Evolutionary conservation across 768 basidiomycete species (phyloP).

Genomic region (Agaricus sinodeliciosus): DNA sequence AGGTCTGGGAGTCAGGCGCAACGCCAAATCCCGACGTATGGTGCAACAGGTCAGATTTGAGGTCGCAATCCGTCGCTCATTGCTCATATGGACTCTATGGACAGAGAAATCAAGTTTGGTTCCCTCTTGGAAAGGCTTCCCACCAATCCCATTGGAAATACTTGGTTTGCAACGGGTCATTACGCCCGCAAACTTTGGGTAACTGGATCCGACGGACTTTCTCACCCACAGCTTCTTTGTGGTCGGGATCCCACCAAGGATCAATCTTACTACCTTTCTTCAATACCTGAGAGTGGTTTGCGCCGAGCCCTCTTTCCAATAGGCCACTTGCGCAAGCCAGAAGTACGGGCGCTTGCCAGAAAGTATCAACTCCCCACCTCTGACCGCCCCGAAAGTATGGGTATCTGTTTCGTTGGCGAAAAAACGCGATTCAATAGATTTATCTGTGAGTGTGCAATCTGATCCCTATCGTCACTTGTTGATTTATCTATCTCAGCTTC

Average conservation of each 20-base stretch:
- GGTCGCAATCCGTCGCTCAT: background rate
- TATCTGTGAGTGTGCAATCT: constrained; percentile 45
- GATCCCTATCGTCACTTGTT: background rate
- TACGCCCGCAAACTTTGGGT: constrained; percentile 71
- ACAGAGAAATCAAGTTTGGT: constrained; percentile 90
- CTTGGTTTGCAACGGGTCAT: constrained; percentile 83
- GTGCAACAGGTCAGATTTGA: constrained; percentile 67
- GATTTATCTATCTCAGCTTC: constrained; percentile 43
- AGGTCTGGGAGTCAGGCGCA: constrained; percentile 66
- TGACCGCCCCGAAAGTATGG: constrained; percentile 80
- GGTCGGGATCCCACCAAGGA: constrained; percentile 66
- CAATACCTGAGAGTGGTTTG: constrained; percentile 62
- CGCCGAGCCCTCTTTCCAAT: constrained; percentile 76
- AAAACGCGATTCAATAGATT: constrained; percentile 67
- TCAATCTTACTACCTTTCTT: constrained; percentile 88
- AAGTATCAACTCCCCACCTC: constrained; percentile 64
- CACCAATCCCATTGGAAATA: constrained; percentile 17
- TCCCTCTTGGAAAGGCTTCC: constrained; percentile 66
- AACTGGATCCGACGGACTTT: background rate
- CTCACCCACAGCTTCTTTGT: constrained; percentile 48
- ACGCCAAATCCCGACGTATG: constrained; percentile 93
- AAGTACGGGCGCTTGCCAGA: constrained; percentile 68
- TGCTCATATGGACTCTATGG: background rate
- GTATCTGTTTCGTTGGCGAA: constrained; percentile 91
- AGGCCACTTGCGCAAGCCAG: constrained; percentile 53